A percentile compares a stretch with the other conserved stretches of the same genome.
phyloP scores from a whole-genome alignment of 1,284 basidiomycete species.

The Malassezia dermatis region DNA sequence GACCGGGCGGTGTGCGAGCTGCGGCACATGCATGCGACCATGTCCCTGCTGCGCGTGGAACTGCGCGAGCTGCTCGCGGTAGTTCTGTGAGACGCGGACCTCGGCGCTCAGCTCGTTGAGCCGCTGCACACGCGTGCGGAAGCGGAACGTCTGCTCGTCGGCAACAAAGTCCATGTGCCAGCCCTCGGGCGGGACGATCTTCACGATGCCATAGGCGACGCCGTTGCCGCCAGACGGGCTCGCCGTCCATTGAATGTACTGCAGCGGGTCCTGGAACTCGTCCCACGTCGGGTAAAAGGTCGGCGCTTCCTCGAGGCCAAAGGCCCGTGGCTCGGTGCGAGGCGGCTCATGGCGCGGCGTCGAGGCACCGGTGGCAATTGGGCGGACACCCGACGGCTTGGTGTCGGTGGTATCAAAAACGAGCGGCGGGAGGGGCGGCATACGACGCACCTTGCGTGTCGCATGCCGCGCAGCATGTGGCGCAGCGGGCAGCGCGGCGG shows the following conservation, averaged over 20 bases:
- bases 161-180: constrained; percentile 98
- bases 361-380: constrained; percentile 30
- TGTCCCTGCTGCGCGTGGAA: constrained; percentile 50
- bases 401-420: constrained; percentile 2
- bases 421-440: constrained; percentile 5
- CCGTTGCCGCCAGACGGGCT: constrained; percentile 62
- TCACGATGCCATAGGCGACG: constrained; percentile 78
- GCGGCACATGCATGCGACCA: constrained; percentile 75
- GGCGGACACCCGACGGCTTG: neutral
- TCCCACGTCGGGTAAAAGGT: constrained; percentile 75
- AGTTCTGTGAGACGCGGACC: constrained; percentile 90
- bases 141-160: constrained; percentile 80
- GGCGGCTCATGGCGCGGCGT: constrained; percentile 31
- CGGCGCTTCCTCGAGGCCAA: constrained; percentile 80
- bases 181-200: constrained; percentile 81
- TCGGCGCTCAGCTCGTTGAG: constrained; percentile 96
- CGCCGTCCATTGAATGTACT: constrained; percentile 65
- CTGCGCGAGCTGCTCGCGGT: constrained; percentile 81
- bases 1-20: constrained; percentile 78
- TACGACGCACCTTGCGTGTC: constrained; percentile 7
- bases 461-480: constrained; percentile 10
- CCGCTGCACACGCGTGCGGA: constrained; percentile 86
- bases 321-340: constrained; percentile 50
- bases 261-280: constrained; percentile 91
- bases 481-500: neutral